These are phyloP conservation scores for Helotiales sp. DNA, from an alignment of 2,329 filamentous ascomycete genomes.

Conservation along the genomic window DNA sequence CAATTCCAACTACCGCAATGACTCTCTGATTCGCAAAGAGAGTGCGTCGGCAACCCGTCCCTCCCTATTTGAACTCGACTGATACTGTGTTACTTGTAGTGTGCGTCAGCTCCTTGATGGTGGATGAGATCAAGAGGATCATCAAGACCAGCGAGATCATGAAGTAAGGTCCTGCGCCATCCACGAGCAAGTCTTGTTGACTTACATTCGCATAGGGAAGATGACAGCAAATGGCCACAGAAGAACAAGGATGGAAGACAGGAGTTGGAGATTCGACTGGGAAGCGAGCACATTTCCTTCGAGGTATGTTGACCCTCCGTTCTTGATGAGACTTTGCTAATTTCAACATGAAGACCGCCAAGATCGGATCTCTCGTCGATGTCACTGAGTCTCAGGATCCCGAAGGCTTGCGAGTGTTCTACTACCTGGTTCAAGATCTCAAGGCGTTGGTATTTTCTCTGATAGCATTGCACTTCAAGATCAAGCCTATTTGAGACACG, in stretches of 20 bases:
- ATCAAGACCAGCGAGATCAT: slow-evolving; percentile 97
- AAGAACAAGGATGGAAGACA: slow-evolving; percentile 99
- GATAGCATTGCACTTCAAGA: slow-evolving; percentile 98
- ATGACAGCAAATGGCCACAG: slow-evolving; percentile 97
- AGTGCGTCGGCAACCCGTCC: slow-evolving; percentile 63
- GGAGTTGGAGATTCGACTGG: slow-evolving; percentile 91
- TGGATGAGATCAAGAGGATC: slow-evolving; percentile 95
- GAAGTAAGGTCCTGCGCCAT: slow-evolving; percentile 65
- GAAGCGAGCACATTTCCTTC: slow-evolving; percentile 96
- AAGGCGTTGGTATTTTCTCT: slow-evolving; percentile 97
- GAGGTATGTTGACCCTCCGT: slow-evolving; percentile 63
- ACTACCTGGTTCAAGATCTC: slow-evolving; percentile 96
- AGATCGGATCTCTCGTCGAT: slow-evolving; percentile 95
- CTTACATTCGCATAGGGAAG: slow-evolving; percentile 69
- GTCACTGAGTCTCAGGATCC: slow-evolving; percentile 96
- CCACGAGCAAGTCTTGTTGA: neutral
- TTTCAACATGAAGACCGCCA: slow-evolving; percentile 73
- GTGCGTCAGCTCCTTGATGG: slow-evolving; percentile 90
- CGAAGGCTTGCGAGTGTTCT: slow-evolving; percentile 95
- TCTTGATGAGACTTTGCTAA: neutral
- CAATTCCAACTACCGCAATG: slow-evolving; percentile 99
- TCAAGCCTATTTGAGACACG: slow-evolving; percentile 72
- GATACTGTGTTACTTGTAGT: slow-evolving; percentile 58
- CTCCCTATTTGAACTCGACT: slow-evolving; percentile 16
- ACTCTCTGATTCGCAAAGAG: slow-evolving; percentile 98